These are phyloP conservation scores for Cryptococcus deneoformans DNA, from an alignment of 1,284 basidiomycete species.

Conservation along the genomic window DNA sequence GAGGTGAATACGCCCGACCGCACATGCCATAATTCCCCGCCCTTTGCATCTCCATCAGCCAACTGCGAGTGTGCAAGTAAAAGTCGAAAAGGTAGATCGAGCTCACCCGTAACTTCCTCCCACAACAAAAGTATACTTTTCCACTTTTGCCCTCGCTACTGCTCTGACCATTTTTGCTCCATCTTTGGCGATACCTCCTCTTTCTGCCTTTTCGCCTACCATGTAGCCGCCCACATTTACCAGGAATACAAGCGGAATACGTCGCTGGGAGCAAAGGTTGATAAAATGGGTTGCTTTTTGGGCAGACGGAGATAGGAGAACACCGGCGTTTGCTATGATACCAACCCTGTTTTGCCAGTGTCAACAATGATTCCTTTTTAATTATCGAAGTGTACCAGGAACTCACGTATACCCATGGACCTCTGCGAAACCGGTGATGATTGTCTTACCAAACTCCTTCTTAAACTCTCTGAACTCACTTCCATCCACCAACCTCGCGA, in stretches of 20 bases:
- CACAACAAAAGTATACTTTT: conserved; percentile 91
- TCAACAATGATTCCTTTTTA: conserved; percentile 1
- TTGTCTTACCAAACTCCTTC: conserved; percentile 85
- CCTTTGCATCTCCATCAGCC: conserved; percentile 13
- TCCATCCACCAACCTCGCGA: conserved; percentile 86
- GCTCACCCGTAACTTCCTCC: conserved; percentile 80
- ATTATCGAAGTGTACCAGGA: background rate
- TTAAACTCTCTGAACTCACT: conserved; percentile 94
- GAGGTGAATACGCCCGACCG: conserved; percentile 85
- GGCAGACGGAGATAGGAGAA: conserved; percentile 89
- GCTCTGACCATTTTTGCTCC: conserved; percentile 96
- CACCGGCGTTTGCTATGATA: conserved; percentile 91
- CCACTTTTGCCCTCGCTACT: conserved; percentile 89
- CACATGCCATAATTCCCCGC: conserved; percentile 96
- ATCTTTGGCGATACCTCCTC: conserved; percentile 94
- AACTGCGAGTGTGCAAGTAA: background rate
- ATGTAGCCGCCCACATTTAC: conserved; percentile 92
- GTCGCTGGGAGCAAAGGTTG: conserved; percentile 85
- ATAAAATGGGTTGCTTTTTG: conserved; percentile 95
- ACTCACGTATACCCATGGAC: conserved; percentile 69
- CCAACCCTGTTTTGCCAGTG: conserved; percentile 59
- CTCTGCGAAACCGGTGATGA: conserved; percentile 89
- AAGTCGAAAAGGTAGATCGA: background rate
- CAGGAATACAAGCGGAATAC: conserved; percentile 85
- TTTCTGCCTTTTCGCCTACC: conserved; percentile 92